A percentile compares a stretch with the other conserved stretches of the same genome.
Evolutionary conservation across 148 eudicot species (phyloP).

Genomic region (Beta vulgaris): DNA sequence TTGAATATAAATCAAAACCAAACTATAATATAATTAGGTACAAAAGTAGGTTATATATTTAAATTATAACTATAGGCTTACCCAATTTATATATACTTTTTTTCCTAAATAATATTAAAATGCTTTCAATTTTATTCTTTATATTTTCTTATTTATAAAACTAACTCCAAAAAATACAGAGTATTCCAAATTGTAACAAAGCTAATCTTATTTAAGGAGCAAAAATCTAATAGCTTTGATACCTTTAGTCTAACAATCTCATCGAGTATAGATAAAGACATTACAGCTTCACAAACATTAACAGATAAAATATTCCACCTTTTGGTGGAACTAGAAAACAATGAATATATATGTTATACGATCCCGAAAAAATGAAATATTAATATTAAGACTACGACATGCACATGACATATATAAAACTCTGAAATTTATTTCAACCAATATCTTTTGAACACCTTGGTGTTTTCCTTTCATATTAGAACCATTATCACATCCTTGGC

Average conservation of each 20-base stretch:
- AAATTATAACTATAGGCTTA: too few relatives aligned
- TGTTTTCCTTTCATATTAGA: slow-evolving; percentile 5
- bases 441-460: not conserved
- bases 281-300: not conserved
- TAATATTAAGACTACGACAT: slow-evolving; percentile 5
- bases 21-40: too few relatives aligned
- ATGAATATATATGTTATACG: not conserved
- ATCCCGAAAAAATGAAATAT: slow-evolving; percentile 5
- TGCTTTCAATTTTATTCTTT: too few relatives aligned
- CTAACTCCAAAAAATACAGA: too few relatives aligned
- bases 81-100: too few relatives aligned
- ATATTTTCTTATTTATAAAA: too few relatives aligned
- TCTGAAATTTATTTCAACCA: not conserved
- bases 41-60: too few relatives aligned
- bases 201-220: not conserved
- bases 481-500: not conserved
- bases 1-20: too few relatives aligned
- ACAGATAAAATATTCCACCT: not conserved
- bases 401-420: not conserved
- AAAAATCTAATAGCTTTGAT: too few relatives aligned
- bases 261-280: too few relatives aligned
- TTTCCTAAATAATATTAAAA: too few relatives aligned
- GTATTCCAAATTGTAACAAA: not conserved
- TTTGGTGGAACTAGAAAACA: not conserved
- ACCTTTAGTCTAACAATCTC: too few relatives aligned